phyloP scores from a whole-genome alignment of 352 stramenopile species.

The Phytopythium cucurbitacearum region DNA sequence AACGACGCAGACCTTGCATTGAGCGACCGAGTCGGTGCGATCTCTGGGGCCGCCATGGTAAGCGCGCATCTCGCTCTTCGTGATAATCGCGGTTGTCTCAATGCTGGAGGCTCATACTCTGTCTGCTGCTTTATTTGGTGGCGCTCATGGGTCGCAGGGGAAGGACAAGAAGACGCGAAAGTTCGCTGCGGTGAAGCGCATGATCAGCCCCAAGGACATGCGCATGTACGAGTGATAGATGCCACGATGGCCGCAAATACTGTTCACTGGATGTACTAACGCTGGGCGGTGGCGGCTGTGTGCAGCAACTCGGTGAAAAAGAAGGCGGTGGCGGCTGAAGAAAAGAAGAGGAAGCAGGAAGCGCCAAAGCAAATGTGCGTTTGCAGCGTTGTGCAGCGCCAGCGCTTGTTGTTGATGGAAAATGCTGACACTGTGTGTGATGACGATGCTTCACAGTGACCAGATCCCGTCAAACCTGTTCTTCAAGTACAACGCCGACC shows the following conservation, averaged over 20 bases:
- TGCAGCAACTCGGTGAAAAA: slow-evolving; percentile 77
- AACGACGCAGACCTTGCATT: too few species aligned
- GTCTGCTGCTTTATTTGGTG: neutral
- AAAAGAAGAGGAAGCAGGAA: slow-evolving; percentile 89
- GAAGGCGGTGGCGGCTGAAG: slow-evolving; percentile 63
- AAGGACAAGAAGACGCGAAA: slow-evolving; percentile 99
- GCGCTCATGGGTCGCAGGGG: slow-evolving; percentile 38
- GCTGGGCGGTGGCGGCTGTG: neutral
- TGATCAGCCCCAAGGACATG: slow-evolving; percentile 97
- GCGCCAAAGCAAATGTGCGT: slow-evolving; percentile 92
- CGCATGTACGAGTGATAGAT: slow-evolving; percentile 81
- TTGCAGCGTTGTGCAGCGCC: neutral
- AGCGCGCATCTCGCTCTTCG: too few species aligned
- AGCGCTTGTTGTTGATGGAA: neutral
- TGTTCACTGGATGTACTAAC: slow-evolving; percentile 5
- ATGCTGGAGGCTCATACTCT: neutral
- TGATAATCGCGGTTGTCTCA: neutral
- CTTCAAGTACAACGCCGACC: slow-evolving; percentile 99
- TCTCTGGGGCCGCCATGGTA: too few species aligned
- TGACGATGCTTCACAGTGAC: slow-evolving; percentile 48
- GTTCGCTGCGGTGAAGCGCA: slow-evolving; percentile 97
- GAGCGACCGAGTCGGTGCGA: too few species aligned
- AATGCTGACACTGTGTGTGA: neutral
- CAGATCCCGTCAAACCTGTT: slow-evolving; percentile 98
- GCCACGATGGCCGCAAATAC: neutral